Conservation (phyloP, 495 filamentous ascomycete species). For the Tuber borchii region DNA sequence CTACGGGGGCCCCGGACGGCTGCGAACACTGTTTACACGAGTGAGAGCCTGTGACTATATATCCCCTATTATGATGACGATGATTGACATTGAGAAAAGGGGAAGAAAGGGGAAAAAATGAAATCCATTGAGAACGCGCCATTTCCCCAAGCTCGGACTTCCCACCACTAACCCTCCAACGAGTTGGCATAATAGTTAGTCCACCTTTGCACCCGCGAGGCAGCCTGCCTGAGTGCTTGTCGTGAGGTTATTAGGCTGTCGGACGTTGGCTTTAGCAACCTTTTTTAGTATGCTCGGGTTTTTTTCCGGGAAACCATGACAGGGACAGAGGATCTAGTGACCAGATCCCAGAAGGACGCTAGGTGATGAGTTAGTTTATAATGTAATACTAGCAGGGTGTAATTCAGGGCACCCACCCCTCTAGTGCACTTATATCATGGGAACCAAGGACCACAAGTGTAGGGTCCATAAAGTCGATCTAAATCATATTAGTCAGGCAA, state of each 20-base stretch:
- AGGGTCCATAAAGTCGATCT: conserved; percentile 44
- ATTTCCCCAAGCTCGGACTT: background rate
- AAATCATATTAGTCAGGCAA: no score
- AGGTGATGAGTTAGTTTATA: conserved; percentile 23
- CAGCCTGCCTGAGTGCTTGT: conserved; percentile 39
- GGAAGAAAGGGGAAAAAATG: background rate
- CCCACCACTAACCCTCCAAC: background rate
- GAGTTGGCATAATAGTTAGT: conserved; percentile 38
- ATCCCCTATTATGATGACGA: no score
- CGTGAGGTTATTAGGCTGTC: conserved; percentile 53
- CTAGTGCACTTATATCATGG: conserved; percentile 46
- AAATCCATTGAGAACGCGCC: background rate
- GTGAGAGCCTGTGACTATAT: no score
- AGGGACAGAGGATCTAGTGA: conserved; percentile 88
- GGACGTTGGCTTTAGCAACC: conserved; percentile 48
- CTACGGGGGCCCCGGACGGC: no score
- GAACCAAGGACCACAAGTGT: conserved; percentile 92
- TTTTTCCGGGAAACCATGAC: conserved; percentile 87
- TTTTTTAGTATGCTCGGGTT: conserved; percentile 67
- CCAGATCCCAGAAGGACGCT: conserved; percentile 86
- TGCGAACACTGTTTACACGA: no score
- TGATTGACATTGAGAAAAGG: background rate
- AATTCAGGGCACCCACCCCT: conserved; percentile 51
- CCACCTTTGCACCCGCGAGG: conserved; percentile 41
- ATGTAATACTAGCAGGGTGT: conserved; percentile 45